Evolutionary conservation across 345 rosid genomes (phyloP), one percentile per base, ranked within the genome.

Genomic region (Hibiscus tridactylites): DNA sequence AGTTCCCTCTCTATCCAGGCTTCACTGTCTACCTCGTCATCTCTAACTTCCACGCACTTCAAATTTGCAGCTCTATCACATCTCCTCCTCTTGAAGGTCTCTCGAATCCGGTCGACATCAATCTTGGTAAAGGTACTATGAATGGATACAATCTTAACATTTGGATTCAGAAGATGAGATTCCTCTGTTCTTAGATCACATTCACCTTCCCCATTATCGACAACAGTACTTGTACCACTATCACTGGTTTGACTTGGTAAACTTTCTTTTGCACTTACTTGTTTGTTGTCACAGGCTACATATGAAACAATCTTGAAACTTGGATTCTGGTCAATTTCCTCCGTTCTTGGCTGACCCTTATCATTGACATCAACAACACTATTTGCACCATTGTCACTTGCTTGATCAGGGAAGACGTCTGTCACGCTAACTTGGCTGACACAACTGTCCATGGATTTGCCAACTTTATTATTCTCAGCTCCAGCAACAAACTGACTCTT

Each of bases 1-100:
- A 81, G 82, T 74, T 78, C 74, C 31, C 74, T 73, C 72, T 78
- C 78, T 61, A 78, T 81, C 80, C 84, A 76, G 61, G 80, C 76
- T 56, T 79, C 80, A 17, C 37, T 58, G 39, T 63, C 82, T 16
- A 47, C 37, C 66, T 71, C 82, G 6, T 65, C 80, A 31, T 71
- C 60, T 29, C 46, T 62, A 47, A 64, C 47, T 71, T 62, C 70
- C 21, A 9, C 13, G 1, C 46, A 9, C 72, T 63, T 71, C 8
- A 8, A 65, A 1, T 71, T 74, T 74, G 78, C 70, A 16, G 77
- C 71, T 65, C 37, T 72, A 19, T 77, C 75, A 2, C 31, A 12
- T 70, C 47, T 79, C 74, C 76, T 72, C 81, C 77, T 77, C 79
- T 75, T 82, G 60, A 77, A 47, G 3, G 65, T 56, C 61, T 77